These are phyloP conservation scores for Xylaria sp. DNA, from an alignment of 2,329 filamentous ascomycete genomes.

Conservation along the genomic window DNA sequence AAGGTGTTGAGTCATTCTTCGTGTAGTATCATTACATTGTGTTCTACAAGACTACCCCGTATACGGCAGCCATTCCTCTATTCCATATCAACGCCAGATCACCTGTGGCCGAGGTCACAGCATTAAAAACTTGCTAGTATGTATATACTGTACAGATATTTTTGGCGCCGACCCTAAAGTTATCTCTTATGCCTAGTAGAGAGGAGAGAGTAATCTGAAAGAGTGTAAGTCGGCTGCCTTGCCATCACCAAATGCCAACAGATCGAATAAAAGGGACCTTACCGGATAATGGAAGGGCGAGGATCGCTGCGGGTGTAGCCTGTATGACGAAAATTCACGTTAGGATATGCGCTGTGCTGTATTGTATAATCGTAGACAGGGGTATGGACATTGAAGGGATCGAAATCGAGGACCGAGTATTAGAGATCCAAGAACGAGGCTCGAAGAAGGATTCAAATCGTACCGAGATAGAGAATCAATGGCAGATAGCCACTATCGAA, in stretches of 20 bases:
- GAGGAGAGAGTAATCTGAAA: slow-evolving; percentile 70
- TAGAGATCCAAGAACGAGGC: not conserved
- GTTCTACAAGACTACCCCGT: slow-evolving; percentile 40
- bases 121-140: slow-evolving; percentile 14
- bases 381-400: slow-evolving; percentile 13
- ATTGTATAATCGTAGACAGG: not conserved
- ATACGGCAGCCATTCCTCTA: slow-evolving; percentile 22
- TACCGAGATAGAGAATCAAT: slow-evolving; percentile 38
- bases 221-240: slow-evolving; percentile 41
- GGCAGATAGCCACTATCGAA: slow-evolving; percentile 88
- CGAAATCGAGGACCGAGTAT: not conserved
- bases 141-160: slow-evolving; percentile 36
- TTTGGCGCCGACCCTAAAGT: no score
- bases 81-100: slow-evolving; percentile 31
- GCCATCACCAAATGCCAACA: no score
- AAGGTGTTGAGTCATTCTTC: slow-evolving; percentile 1
- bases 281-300: slow-evolving; percentile 76
- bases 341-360: slow-evolving; percentile 10
- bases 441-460: not conserved
- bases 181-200: slow-evolving; percentile 59
- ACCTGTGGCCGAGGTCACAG: slow-evolving; percentile 15
- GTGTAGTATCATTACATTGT: slow-evolving; percentile 47
- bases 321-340: slow-evolving; percentile 51
- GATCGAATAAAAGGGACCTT: slow-evolving; percentile 43
- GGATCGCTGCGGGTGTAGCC: slow-evolving; percentile 96